Percentiles rank a stretch among this genome's conserved stretches.
Conservation (phyloP, 2,329 filamentous ascomycete genomes). For the Aspergillus hiratsukae region DNA sequence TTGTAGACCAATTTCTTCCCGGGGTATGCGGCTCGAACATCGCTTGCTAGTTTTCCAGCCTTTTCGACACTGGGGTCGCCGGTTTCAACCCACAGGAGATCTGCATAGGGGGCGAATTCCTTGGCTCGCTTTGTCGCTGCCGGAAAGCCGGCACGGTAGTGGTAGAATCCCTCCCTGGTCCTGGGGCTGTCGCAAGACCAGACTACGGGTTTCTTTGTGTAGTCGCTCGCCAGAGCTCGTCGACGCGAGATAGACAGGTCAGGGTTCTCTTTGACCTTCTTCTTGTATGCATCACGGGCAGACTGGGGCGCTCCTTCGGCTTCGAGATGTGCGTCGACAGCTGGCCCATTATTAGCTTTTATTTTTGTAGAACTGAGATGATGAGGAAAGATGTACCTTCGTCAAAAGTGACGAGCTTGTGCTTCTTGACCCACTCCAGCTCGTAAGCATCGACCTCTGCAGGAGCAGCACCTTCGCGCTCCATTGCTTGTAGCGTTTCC, state of each 20-base stretch:
- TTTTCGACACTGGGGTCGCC: constrained; percentile 80
- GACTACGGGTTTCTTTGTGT: constrained; percentile 64
- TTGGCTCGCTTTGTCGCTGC: constrained; percentile 91
- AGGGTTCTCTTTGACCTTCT: constrained; percentile 57
- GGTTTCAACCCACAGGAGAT: constrained; percentile 96
- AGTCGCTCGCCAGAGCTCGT: constrained; percentile 64
- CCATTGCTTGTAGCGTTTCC: constrained; percentile 87
- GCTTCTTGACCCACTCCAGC: constrained; percentile 79
- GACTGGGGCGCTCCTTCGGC: constrained; percentile 59
- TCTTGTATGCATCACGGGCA: constrained; percentile 65
- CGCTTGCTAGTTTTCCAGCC: constrained; percentile 67
- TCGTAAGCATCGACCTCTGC: constrained; percentile 83
- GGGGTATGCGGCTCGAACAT: constrained; percentile 66
- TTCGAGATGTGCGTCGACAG: constrained; percentile 69
- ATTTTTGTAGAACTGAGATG: background rate
- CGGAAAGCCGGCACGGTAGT: constrained; percentile 63
- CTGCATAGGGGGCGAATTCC: constrained; percentile 85
- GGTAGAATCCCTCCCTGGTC: constrained; percentile 70
- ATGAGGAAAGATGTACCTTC: constrained; percentile 50
- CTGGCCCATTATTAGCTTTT: constrained; percentile 33
- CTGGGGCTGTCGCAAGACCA: constrained; percentile 92
- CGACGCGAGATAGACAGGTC: constrained; percentile 76
- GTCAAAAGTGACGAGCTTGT: constrained; percentile 84
- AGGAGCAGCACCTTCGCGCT: constrained; percentile 69
- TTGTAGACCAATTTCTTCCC: constrained; percentile 95